phyloP scores from a whole-genome alignment of 78 protist genomes.

The Isochrysis galbana region DNA sequence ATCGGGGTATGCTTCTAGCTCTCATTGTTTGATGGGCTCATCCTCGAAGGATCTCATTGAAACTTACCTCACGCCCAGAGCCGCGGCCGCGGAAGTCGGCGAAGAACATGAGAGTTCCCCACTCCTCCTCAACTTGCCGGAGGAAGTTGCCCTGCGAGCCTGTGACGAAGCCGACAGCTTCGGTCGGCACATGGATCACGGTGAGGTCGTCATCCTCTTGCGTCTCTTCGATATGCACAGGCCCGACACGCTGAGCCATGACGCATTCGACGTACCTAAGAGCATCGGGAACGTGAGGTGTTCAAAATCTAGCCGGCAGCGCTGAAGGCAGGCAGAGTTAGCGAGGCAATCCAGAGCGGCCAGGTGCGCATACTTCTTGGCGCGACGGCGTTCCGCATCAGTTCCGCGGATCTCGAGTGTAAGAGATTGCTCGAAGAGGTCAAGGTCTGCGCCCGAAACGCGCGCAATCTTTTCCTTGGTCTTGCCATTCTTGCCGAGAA shows the following conservation, averaged over 20 bases:
- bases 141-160: slow-evolving; percentile 28
- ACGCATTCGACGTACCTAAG: slow-evolving; percentile 15
- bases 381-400: background rate
- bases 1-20: too few relatives aligned
- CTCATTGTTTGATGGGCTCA: too few relatives aligned
- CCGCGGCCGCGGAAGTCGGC: slow-evolving; percentile 22
- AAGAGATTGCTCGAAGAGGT: slow-evolving; percentile 1
- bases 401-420: slow-evolving; percentile 9
- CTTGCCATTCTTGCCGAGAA: slow-evolving; percentile 16
- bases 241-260: slow-evolving; percentile 37
- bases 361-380: background rate
- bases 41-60: too few relatives aligned
- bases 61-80: background rate
- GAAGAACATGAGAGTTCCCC: slow-evolving; percentile 43
- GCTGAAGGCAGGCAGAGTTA: too few relatives aligned
- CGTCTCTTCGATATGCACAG: background rate
- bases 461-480: slow-evolving; percentile 39
- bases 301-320: too few relatives aligned
- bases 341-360: too few relatives aligned
- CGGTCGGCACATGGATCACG: background rate
- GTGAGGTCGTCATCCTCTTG: slow-evolving; percentile 20
- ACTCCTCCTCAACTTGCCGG: slow-evolving; percentile 30
- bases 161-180: slow-evolving; percentile 31
- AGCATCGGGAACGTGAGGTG: background rate
- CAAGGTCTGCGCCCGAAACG: slow-evolving; percentile 13